phyloP scores from a whole-genome alignment of 1,284 basidiomycete species.

The Polyporus tsugae region DNA sequence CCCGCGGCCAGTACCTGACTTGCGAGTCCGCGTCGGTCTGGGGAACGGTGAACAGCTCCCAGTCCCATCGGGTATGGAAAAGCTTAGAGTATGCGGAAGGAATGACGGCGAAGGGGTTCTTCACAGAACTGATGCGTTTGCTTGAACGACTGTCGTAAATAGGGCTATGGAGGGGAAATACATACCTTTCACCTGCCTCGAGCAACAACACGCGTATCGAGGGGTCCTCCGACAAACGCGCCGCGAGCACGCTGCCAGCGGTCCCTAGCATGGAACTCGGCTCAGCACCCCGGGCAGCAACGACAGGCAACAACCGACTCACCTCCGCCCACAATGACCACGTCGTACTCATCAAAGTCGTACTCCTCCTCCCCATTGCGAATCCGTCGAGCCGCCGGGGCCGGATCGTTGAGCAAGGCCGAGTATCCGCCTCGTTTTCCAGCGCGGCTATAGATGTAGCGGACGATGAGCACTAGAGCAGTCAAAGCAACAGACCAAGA shows the following conservation, averaged over 20 bases:
- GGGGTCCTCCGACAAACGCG: slow-evolving; percentile 68
- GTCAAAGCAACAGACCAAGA: slow-evolving; percentile 7
- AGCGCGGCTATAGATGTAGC: slow-evolving; percentile 23
- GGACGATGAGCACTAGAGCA: slow-evolving; percentile 19
- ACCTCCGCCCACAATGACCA: slow-evolving; percentile 74
- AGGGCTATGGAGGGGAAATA: not conserved
- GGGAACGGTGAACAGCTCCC: slow-evolving; percentile 61
- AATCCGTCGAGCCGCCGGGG: slow-evolving; percentile 26
- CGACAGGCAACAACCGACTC: slow-evolving; percentile 3
- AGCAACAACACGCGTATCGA: slow-evolving; percentile 64
- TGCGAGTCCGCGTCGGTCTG: slow-evolving; percentile 57
- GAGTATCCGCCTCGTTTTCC: slow-evolving; percentile 8
- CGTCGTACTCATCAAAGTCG: slow-evolving; percentile 57
- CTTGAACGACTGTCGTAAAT: not conserved
- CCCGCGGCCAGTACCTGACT: slow-evolving; percentile 67
- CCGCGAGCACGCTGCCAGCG: slow-evolving; percentile 72
- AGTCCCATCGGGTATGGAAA: slow-evolving; percentile 47
- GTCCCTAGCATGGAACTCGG: slow-evolving; percentile 55
- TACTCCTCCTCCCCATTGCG: slow-evolving; percentile 23
- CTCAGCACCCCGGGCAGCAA: not conserved
- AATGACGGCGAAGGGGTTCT: slow-evolving; percentile 33
- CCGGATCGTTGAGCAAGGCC: slow-evolving; percentile 24
- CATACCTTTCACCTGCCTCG: slow-evolving; percentile 72
- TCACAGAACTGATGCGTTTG: slow-evolving; percentile 30
- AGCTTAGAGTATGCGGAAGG: slow-evolving; percentile 34